Conservation (phyloP, 805 yeast genomes). For the Yueomyces sp. region DNA sequence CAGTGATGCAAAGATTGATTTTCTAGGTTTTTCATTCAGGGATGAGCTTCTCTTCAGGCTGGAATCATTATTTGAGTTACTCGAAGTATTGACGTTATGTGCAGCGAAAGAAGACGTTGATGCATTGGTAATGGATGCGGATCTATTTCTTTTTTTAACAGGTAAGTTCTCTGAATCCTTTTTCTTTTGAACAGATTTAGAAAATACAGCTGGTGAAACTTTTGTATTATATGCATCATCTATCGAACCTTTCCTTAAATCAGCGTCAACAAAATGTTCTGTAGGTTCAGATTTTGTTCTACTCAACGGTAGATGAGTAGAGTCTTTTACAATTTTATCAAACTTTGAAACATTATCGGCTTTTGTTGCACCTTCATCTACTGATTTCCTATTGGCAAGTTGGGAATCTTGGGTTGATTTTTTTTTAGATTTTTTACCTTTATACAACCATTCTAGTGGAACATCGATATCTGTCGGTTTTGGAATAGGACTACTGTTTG, state of each 20-base stretch:
- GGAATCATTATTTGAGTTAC: conserved; percentile 5
- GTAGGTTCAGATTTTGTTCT: background rate
- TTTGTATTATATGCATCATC: background rate
- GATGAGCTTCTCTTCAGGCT: conserved; percentile 8
- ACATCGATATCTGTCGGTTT: conserved; percentile 28
- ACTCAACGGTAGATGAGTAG: background rate
- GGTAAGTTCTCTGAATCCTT: background rate
- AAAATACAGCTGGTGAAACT: too few species aligned
- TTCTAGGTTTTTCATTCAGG: conserved; percentile 15
- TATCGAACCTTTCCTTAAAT: too few species aligned
- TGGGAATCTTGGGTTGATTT: background rate
- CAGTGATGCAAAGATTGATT: conserved; percentile 16
- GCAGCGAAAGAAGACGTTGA: background rate
- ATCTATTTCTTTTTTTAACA: conserved; percentile 9
- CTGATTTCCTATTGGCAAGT: background rate
- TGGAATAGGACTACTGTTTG: too few species aligned
- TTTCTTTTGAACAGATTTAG: too few species aligned
- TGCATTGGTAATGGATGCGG: conserved; percentile 12
- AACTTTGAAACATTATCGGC: background rate
- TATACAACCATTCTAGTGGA: conserved; percentile 75
- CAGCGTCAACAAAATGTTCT: background rate
- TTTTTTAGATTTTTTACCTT: conserved; percentile 42
- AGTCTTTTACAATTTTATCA: background rate
- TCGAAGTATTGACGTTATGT: background rate
- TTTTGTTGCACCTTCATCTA: background rate